phyloP scores from a whole-genome alignment of 352 stramenopile species.

The Globisporangium echinulatum region DNA sequence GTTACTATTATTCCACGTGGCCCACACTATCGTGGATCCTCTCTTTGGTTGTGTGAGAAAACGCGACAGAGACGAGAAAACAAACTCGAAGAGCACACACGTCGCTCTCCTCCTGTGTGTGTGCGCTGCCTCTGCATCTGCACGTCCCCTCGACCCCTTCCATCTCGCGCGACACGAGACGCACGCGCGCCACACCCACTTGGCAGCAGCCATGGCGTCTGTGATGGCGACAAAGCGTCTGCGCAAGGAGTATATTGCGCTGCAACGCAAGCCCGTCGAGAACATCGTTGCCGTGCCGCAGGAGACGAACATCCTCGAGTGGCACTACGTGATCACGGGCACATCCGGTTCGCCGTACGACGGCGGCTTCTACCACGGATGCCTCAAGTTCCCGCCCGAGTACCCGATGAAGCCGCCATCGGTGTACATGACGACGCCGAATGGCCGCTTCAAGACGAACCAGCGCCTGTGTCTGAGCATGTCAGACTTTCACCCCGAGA shows the following conservation, averaged over 20 bases:
- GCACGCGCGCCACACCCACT: too few relatives aligned
- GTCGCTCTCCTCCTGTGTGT: background rate
- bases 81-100: background rate
- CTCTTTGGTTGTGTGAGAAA: background rate
- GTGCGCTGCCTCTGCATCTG: too few relatives aligned
- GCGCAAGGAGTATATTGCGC: constrained; percentile 88
- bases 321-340: constrained; percentile 90
- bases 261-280: constrained; percentile 87
- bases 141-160: too few relatives aligned
- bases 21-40: too few relatives aligned
- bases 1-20: too few relatives aligned
- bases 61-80: background rate
- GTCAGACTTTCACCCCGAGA: constrained; percentile 94
- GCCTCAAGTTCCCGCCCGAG: constrained; percentile 90
- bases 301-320: constrained; percentile 94
- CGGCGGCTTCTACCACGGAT: constrained; percentile 88
- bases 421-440: constrained; percentile 93
- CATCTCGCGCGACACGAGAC: too few relatives aligned
- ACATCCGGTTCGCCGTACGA: constrained; percentile 86
- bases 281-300: constrained; percentile 88
- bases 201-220: constrained; percentile 49
- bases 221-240: constrained; percentile 87
- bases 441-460: constrained; percentile 93
- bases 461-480: constrained; percentile 93
- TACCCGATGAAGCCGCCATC: constrained; percentile 95